Base-by-base conservation (phyloP, 768 basidiomycete species). In the Amanita thiersii region DNA sequence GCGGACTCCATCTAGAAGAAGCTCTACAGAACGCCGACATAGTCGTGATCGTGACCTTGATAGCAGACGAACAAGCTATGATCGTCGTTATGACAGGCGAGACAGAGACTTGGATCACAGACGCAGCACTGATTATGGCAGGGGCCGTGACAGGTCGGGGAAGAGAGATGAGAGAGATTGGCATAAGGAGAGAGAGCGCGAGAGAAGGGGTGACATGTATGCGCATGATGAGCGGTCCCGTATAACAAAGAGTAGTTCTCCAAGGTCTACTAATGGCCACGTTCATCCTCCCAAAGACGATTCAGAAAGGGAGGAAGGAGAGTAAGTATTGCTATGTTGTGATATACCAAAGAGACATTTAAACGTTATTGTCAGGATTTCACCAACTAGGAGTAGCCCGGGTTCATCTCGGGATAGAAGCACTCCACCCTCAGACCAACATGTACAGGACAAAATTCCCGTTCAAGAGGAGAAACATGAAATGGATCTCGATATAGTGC, bases 271-370 rank as follows among this genome's bases (percentile, higher is more conserved):
- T 39, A 46, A 37, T 32, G 40, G 43, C n/a, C 53, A 52, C 4
- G 53, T 51, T 37, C 49, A 37, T 18, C 43, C 53, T 45, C 46
- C 46, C 3, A 56, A 45, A 36, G 50, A 59, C 9, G 73, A 73
- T 39, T 75, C 77, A 9, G 86, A 88, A 50, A 82, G 63, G 57
- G 86, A 91, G 66, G 91, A 93, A 72, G 90, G 86, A 70, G 91
- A 94, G 89, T 93, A 64, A 85, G 91, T 91, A 52, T 68, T 59
- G 58, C 59, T 51, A 56, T 47, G 40, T 40, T 40, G 37, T 45
- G 43, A 35, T 25, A 26, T 43, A 33, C 12, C 7, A 17, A 35
- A 39, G 47, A 39, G 42, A 30, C 12, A 37, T 48, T 14, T 43
- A 11, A 39, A 44, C 43, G 49, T 37, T 23, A 39, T 34, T 38